A percentile compares a stretch with the other conserved stretches of the same genome.
Evolutionary conservation across 2,329 filamentous ascomycete genomes (phyloP).

Genomic region (Trichoderma pleuroti): DNA sequence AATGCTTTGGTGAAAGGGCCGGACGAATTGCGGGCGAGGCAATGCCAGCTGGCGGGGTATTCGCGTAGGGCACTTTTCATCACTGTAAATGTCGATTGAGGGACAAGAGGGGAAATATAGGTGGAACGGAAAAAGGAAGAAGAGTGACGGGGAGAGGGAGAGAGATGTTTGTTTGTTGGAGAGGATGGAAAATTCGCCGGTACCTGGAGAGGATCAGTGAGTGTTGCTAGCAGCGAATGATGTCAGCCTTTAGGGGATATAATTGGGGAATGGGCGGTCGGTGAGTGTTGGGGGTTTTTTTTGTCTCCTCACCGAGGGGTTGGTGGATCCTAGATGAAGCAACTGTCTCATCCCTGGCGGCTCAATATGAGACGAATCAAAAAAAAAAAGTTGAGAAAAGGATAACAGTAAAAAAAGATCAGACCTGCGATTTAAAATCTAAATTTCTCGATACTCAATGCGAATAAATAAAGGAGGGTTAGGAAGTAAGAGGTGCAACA

Average conservation of each 20-base stretch:
- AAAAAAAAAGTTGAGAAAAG: too few species aligned
- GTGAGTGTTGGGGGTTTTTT: too few species aligned
- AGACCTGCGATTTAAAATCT: too few species aligned
- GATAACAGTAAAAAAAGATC: too few species aligned
- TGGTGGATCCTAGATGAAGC: too few species aligned
- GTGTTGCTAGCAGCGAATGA: slow-evolving; percentile 18
- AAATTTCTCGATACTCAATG: not conserved
- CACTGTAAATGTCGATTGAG: slow-evolving; percentile 19
- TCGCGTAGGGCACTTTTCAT: slow-evolving; percentile 43
- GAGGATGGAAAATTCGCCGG: slow-evolving; percentile 19
- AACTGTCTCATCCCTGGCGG: too few species aligned
- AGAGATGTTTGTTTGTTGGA: slow-evolving; percentile 14
- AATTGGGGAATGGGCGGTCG: not conserved
- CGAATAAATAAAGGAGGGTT: not conserved
- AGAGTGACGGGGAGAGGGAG: not conserved
- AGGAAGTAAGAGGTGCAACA: not conserved
- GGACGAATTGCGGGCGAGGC: slow-evolving; percentile 26
- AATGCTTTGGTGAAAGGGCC: slow-evolving; percentile 34
- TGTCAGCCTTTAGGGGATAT: slow-evolving; percentile 18
- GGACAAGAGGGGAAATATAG: not conserved
- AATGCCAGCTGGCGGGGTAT: slow-evolving; percentile 37
- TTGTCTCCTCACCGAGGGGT: too few species aligned
- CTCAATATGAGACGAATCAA: too few species aligned
- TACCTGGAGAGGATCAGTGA: not conserved
- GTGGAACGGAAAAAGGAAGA: not conserved